phyloP scores from a whole-genome alignment of 2,329 filamentous ascomycete species.

The Pyrenochaeta sp. region DNA sequence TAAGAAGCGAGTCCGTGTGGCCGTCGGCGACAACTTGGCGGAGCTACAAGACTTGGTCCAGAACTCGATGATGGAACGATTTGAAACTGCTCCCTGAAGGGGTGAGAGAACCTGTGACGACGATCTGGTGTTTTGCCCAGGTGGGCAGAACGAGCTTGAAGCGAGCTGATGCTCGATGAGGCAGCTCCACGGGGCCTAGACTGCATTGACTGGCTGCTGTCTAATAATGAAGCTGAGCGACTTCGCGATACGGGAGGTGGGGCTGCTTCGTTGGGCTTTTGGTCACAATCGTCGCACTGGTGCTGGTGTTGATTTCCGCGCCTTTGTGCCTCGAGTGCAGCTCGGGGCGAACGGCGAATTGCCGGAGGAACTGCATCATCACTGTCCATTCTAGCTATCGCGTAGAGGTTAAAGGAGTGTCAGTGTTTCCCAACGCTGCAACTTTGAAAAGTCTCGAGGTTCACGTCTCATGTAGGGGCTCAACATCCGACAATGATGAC shows the following conservation, averaged over 20 bases:
- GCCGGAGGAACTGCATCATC: constrained; percentile 22
- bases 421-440: not conserved
- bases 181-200: constrained; percentile 9
- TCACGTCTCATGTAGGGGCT: not conserved
- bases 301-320: constrained; percentile 17
- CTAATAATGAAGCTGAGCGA: constrained; percentile 15
- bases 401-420: constrained; percentile 10
- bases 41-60: constrained; percentile 13
- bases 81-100: constrained; percentile 23
- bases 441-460: constrained; percentile 5
- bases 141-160: constrained; percentile 27
- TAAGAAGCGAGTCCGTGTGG: constrained; percentile 27
- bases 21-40: constrained; percentile 16
- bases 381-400: constrained; percentile 23
- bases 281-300: constrained; percentile 15
- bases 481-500: not conserved
- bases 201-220: constrained; percentile 1
- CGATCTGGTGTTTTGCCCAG: constrained; percentile 9
- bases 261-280: constrained; percentile 23
- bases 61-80: constrained; percentile 10
- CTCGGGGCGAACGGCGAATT: constrained; percentile 31
- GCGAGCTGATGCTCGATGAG: constrained; percentile 25
- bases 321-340: constrained; percentile 23
- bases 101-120: constrained; percentile 27
- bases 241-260: constrained; percentile 28